A percentile compares a stretch with the other conserved stretches of the same genome.
Conservation (phyloP, 2,329 filamentous ascomycete genomes). For the Pseudogymnoascus sp. region DNA sequence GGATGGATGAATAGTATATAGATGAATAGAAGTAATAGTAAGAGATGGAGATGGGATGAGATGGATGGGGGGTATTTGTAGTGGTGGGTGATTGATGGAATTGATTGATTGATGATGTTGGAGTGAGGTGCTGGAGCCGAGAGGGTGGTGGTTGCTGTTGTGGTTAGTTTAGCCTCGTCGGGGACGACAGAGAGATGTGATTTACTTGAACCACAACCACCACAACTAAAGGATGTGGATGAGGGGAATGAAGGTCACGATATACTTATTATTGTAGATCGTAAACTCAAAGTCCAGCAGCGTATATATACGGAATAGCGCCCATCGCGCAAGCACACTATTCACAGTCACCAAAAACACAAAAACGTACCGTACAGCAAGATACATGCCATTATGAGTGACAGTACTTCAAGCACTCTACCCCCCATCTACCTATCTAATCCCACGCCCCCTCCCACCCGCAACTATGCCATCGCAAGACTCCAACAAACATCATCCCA, state of each 20-base stretch:
- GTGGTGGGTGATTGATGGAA: neutral
- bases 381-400: slow-evolving; percentile 2
- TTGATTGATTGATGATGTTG: neutral
- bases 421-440: neutral
- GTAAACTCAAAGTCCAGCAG: neutral
- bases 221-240: neutral
- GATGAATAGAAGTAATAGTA: neutral
- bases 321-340: neutral
- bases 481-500: neutral
- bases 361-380: neutral
- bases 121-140: neutral
- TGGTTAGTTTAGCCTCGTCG: neutral
- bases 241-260: neutral
- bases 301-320: neutral
- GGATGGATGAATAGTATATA: neutral
- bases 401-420: neutral
- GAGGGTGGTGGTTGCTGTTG: neutral
- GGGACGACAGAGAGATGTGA: neutral
- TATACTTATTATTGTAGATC: neutral
- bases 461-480: neutral
- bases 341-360: neutral
- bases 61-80: neutral
- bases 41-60: neutral
- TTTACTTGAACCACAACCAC: neutral
- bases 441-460: neutral